Evolutionary conservation across 2,329 filamentous ascomycete genomes (phyloP).

Genomic region (Sphaerulina populicola): DNA sequence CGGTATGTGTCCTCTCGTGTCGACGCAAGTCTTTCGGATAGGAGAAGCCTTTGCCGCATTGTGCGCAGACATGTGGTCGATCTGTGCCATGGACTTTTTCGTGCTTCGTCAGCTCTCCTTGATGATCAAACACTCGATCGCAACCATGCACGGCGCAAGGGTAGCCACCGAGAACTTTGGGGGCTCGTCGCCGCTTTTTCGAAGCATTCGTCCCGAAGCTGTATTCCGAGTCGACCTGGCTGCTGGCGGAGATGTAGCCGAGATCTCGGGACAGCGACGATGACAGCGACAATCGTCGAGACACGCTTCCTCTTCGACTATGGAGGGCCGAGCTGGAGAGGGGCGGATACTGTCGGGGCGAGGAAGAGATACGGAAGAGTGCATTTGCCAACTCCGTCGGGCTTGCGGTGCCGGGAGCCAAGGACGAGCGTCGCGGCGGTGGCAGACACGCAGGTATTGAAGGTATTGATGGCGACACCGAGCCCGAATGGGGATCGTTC

Average conservation of each 20-base stretch:
- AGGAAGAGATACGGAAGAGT: conserved; percentile 5
- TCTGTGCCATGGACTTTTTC: conserved; percentile 9
- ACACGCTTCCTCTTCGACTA: conserved; percentile 6
- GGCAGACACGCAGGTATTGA: neutral
- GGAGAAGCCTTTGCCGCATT: conserved; percentile 11
- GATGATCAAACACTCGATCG: conserved; percentile 9
- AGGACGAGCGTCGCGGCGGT: neutral
- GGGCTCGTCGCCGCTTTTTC: conserved; percentile 11
- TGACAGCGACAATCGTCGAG: conserved; percentile 4
- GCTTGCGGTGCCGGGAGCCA: conserved; percentile 4
- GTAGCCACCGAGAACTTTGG: conserved; percentile 10
- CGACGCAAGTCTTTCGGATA: conserved; percentile 12
- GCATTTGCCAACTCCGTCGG: conserved; percentile 9
- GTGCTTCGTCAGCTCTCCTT: conserved; percentile 12
- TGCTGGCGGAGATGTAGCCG: conserved; percentile 14
- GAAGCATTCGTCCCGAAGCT: conserved; percentile 7
- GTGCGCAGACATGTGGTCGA: conserved; percentile 5
- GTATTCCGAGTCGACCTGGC: conserved; percentile 13
- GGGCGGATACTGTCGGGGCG: conserved; percentile 6
- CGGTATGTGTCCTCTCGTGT: conserved; percentile 7
- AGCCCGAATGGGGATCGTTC: conserved; percentile 1
- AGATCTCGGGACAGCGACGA: conserved; percentile 11
- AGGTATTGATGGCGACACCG: neutral
- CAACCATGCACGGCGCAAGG: conserved; percentile 3
- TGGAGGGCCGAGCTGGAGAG: conserved; percentile 7